These are phyloP conservation scores for Canariomyces notabilis DNA, from an alignment of 2,329 filamentous ascomycete species.

Conservation along the genomic window DNA sequence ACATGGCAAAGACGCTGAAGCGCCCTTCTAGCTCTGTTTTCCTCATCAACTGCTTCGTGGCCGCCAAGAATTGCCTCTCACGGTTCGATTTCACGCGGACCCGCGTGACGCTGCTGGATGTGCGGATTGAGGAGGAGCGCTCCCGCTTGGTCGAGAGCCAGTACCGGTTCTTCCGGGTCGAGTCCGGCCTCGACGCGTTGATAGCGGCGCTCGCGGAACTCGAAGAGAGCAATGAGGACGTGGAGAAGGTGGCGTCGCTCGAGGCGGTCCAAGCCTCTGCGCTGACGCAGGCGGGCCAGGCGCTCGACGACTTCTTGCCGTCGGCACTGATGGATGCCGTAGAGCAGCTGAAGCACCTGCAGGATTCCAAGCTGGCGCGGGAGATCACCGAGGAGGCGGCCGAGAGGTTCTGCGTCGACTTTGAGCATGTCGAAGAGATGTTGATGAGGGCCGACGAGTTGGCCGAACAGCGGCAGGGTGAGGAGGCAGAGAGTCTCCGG, in stretches of 20 bases:
- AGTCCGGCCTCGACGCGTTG: conserved; percentile 67
- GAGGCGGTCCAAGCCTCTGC: conserved; percentile 54
- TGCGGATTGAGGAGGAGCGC: conserved; percentile 50
- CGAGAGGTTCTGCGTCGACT: conserved; percentile 77
- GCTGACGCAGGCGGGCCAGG: conserved; percentile 65
- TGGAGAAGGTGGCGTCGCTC: conserved; percentile 51
- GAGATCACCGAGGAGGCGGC: conserved; percentile 78
- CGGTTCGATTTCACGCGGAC: conserved; percentile 59
- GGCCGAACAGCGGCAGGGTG: conserved; percentile 23
- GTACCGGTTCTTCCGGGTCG: conserved; percentile 64
- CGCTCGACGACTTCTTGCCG: conserved; percentile 83
- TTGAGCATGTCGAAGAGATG: conserved; percentile 56
- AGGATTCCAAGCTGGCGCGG: conserved; percentile 66
- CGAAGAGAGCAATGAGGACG: conserved; percentile 37
- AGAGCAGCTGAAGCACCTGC: conserved; percentile 70
- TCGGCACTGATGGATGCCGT: conserved; percentile 90
- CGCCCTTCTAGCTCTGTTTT: conserved; percentile 63
- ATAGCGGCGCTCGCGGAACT: conserved; percentile 50
- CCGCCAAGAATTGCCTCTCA: conserved; percentile 51
- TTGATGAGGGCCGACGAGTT: conserved; percentile 41
- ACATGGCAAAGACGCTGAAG: conserved; percentile 57
- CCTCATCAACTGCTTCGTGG: conserved; percentile 64
- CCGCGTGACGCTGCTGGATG: conserved; percentile 51
- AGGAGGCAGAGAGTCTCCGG: conserved; percentile 32
- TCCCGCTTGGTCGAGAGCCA: conserved; percentile 61